A percentile compares a stretch with the other conserved stretches of the same genome.
Conservation (phyloP, 1,139 yeast species). For the Pichia sp. region DNA sequence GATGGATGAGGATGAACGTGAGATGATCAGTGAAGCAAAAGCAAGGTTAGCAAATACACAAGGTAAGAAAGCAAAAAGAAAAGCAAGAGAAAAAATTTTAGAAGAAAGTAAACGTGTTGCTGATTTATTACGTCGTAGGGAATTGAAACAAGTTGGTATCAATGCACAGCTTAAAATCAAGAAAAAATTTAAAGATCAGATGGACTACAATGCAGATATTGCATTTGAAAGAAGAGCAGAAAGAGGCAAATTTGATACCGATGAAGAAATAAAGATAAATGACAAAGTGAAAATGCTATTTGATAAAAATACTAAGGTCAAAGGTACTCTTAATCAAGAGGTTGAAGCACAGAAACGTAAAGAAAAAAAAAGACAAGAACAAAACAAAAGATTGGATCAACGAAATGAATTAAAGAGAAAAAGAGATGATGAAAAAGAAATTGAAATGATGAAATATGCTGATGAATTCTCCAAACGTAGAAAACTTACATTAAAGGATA, state of each 20-base stretch:
- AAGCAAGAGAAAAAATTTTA: slow-evolving; percentile 75
- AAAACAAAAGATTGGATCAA: slow-evolving; percentile 17
- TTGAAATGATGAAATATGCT: slow-evolving; percentile 26
- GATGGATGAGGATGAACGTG: slow-evolving; percentile 81
- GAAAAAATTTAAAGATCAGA: slow-evolving; percentile 44
- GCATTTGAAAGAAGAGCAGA: slow-evolving; percentile 74
- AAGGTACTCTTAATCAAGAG: slow-evolving; percentile 43
- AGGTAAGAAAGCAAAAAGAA: slow-evolving; percentile 91
- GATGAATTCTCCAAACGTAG: slow-evolving; percentile 38
- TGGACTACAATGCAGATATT: slow-evolving; percentile 79
- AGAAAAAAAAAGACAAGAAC: slow-evolving; percentile 25
- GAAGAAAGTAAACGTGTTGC: slow-evolving; percentile 55
- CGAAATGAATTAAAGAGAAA: slow-evolving; percentile 19
- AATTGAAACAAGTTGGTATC: slow-evolving; percentile 79
- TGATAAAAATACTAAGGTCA: slow-evolving; percentile 27
- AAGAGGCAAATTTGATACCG: slow-evolving; percentile 62
- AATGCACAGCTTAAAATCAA: slow-evolving; percentile 49
- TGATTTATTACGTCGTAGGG: slow-evolving; percentile 72
- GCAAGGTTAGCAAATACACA: slow-evolving; percentile 89
- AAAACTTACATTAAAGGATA: slow-evolving; percentile 38
- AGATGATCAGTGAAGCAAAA: slow-evolving; percentile 89
- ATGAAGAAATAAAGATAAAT: slow-evolving; percentile 47
- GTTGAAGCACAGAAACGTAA: slow-evolving; percentile 31
- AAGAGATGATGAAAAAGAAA: slow-evolving; percentile 35
- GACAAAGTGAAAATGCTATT: slow-evolving; percentile 36